Evolutionary conservation across 371 early-diverging fungal genomes (phyloP).

Genomic region (Mucor saturninus): DNA sequence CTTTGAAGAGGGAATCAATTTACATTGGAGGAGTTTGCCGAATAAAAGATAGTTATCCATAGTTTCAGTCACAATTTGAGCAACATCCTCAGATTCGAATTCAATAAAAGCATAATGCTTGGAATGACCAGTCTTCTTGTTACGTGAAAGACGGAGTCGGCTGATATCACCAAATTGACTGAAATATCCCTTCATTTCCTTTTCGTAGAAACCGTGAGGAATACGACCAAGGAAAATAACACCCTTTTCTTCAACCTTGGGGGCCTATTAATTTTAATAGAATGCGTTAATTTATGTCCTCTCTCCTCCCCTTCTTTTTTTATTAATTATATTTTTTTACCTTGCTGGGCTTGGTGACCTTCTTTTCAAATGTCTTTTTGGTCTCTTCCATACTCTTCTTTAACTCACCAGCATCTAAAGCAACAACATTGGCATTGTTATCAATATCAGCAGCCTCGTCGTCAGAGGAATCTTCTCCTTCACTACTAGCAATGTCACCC

Average conservation of each 20-base stretch:
- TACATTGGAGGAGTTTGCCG: slow-evolving; percentile 83
- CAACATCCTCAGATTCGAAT: slow-evolving; percentile 79
- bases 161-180: slow-evolving; percentile 88
- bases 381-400: slow-evolving; percentile 45
- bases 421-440: slow-evolving; percentile 54
- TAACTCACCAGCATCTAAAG: slow-evolving; percentile 38
- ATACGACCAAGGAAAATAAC: slow-evolving; percentile 89
- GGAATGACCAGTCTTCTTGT: slow-evolving; percentile 87
- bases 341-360: slow-evolving; percentile 32
- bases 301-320: background rate
- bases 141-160: slow-evolving; percentile 82
- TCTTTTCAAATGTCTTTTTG: slow-evolving; percentile 38
- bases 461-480: slow-evolving; percentile 52
- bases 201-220: slow-evolving; percentile 96
- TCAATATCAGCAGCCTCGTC: slow-evolving; percentile 48
- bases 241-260: slow-evolving; percentile 54
- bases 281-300: background rate
- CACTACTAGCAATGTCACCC: slow-evolving; percentile 54
- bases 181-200: slow-evolving; percentile 89
- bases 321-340: slow-evolving; percentile 15
- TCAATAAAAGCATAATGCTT: slow-evolving; percentile 95
- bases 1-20: slow-evolving; percentile 68
- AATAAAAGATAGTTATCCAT: slow-evolving; percentile 95
- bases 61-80: slow-evolving; percentile 90
- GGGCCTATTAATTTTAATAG: background rate